These are phyloP conservation scores for Sclerospora graminicola DNA, from an alignment of 352 stramenopile species.

Conservation along the genomic window DNA sequence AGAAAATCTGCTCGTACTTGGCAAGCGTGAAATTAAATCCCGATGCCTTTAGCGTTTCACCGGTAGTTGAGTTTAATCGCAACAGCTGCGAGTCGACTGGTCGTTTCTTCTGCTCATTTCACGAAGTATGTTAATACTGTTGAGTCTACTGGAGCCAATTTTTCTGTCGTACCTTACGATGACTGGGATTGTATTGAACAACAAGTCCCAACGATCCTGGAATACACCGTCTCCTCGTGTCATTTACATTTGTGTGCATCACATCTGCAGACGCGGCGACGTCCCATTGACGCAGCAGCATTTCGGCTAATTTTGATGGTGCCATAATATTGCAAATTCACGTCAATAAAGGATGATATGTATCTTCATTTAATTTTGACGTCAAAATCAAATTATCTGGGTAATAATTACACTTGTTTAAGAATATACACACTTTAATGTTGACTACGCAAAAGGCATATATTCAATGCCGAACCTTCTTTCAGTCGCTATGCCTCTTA, in stretches of 20 bases:
- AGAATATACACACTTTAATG: too few relatives aligned
- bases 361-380: too few relatives aligned
- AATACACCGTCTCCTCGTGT: constrained; percentile 25
- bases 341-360: background rate
- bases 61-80: background rate
- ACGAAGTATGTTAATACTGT: background rate
- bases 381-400: too few relatives aligned
- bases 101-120: constrained; percentile 26
- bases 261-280: constrained; percentile 19
- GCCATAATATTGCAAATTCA: background rate
- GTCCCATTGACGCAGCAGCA: constrained; percentile 18
- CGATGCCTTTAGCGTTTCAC: background rate
- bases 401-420: too few relatives aligned
- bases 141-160: background rate
- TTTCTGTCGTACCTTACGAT: constrained; percentile 18
- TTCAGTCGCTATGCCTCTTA: too few relatives aligned
- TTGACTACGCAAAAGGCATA: too few relatives aligned
- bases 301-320: constrained; percentile 4
- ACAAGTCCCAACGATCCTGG: constrained; percentile 23
- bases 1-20: constrained; percentile 18
- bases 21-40: constrained; percentile 59
- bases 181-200: constrained; percentile 35
- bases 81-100: constrained; percentile 27
- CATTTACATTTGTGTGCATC: constrained; percentile 25
- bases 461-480: too few relatives aligned